Conservation (phyloP, 768 basidiomycete species). For the Hygrocybe punicea region DNA sequence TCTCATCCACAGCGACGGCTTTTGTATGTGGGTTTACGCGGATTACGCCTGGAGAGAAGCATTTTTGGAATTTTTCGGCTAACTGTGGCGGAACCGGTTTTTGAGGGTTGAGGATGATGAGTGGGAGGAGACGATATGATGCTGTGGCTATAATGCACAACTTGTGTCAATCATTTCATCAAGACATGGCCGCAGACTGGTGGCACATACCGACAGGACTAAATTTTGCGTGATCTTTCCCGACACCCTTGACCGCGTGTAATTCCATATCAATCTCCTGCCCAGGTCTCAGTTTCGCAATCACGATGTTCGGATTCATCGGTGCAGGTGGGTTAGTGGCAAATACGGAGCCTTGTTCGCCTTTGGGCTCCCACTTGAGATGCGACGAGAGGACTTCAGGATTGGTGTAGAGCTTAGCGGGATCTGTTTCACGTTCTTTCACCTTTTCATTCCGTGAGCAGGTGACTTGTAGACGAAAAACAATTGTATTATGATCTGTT, state of each 20-base stretch:
- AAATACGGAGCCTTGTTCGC: slow-evolving; percentile 70
- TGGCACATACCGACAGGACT: slow-evolving; percentile 77
- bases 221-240: slow-evolving; percentile 95
- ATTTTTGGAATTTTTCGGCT: slow-evolving; percentile 77
- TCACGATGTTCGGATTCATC: slow-evolving; percentile 76
- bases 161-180: background rate
- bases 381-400: slow-evolving; percentile 65
- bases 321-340: slow-evolving; percentile 53
- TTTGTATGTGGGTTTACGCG: slow-evolving; percentile 56
- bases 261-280: slow-evolving; percentile 82
- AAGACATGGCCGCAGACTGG: background rate
- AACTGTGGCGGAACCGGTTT: slow-evolving; percentile 76
- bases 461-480: slow-evolving; percentile 69
- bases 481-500: slow-evolving; percentile 88
- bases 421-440: slow-evolving; percentile 46
- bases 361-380: slow-evolving; percentile 75
- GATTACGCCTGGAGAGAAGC: slow-evolving; percentile 85
- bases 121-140: slow-evolving; percentile 87
- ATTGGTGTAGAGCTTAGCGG: slow-evolving; percentile 61
- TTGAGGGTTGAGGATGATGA: slow-evolving; percentile 59
- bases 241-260: slow-evolving; percentile 89
- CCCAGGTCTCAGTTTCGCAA: slow-evolving; percentile 89
- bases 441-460: slow-evolving; percentile 63
- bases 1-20: slow-evolving; percentile 57
- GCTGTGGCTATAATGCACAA: slow-evolving; percentile 67